Conservation (phyloP, 257 asterid genomes). For the Jacaranda mimosifolia region DNA sequence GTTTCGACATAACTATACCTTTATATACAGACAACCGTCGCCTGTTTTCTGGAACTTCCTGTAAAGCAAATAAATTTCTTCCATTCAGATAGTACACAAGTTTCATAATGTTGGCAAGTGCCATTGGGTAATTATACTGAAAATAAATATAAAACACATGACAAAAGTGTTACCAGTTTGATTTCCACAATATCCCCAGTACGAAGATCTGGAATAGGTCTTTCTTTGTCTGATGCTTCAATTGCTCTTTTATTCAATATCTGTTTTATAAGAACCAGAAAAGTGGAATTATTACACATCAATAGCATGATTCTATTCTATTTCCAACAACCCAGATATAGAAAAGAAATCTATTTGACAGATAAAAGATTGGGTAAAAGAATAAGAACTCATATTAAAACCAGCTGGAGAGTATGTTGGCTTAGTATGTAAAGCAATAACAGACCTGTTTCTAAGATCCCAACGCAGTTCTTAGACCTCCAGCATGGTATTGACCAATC, state of each 20-base stretch:
- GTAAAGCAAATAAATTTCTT: slow-evolving; percentile 29
- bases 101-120: slow-evolving; percentile 20
- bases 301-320: slow-evolving; percentile 4
- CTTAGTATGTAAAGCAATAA: slow-evolving; percentile 6
- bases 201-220: slow-evolving; percentile 88
- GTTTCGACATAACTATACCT: slow-evolving; percentile 88
- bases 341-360: slow-evolving; percentile 1
- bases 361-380: slow-evolving; percentile 7
- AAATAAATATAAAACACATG: slow-evolving; percentile 7
- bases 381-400: slow-evolving; percentile 3
- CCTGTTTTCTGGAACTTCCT: slow-evolving; percentile 93
- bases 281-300: slow-evolving; percentile 29
- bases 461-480: not conserved
- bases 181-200: slow-evolving; percentile 89
- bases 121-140: not conserved
- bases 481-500: not conserved
- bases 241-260: slow-evolving; percentile 79
- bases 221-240: slow-evolving; percentile 72
- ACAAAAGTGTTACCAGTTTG: slow-evolving; percentile 65
- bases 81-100: slow-evolving; percentile 27
- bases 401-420: not conserved
- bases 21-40: slow-evolving; percentile 79
- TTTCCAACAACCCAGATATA: not conserved
- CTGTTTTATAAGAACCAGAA: slow-evolving; percentile 50
- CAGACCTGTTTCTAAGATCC: not conserved